phyloP scores from a whole-genome alignment of 2,329 filamentous ascomycete species.

The Gyromitra esculenta region DNA sequence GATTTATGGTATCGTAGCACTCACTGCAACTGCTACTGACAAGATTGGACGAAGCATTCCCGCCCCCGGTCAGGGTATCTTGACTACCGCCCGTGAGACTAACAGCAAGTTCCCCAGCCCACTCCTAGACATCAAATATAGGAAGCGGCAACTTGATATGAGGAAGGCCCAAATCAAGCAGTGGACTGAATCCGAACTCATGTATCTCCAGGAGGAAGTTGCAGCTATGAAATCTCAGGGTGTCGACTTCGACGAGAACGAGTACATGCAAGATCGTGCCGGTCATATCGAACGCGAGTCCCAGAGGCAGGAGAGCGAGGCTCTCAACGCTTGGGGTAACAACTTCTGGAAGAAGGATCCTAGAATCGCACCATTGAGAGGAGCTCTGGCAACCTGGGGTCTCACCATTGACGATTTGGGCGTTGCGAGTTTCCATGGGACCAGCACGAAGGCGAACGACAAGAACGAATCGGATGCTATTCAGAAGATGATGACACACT shows the following conservation, averaged over 20 bases:
- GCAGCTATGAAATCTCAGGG: constrained; percentile 86
- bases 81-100: constrained; percentile 92
- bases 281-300: constrained; percentile 89
- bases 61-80: constrained; percentile 93
- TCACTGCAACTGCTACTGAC: constrained; percentile 96
- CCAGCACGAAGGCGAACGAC: constrained; percentile 97
- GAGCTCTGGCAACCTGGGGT: constrained; percentile 96
- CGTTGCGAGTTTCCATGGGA: constrained; percentile 98
- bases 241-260: constrained; percentile 78
- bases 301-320: constrained; percentile 88
- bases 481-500: constrained; percentile 93
- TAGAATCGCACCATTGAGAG: constrained; percentile 91
- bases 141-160: constrained; percentile 90
- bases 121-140: constrained; percentile 96
- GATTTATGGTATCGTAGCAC: constrained; percentile 91
- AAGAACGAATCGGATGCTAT: constrained; percentile 99
- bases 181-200: constrained; percentile 94
- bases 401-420: constrained; percentile 94
- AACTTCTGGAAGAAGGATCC: constrained; percentile 98
- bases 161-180: constrained; percentile 93
- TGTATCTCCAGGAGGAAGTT: constrained; percentile 92
- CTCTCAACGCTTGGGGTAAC: constrained; percentile 91
- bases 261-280: constrained; percentile 86
- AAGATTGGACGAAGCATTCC: constrained; percentile 99
- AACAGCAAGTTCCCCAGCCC: constrained; percentile 93